Evolutionary conservation across 2,329 filamentous ascomycete species (phyloP).

Genomic region (Allantophomopsis cytisporea): DNA sequence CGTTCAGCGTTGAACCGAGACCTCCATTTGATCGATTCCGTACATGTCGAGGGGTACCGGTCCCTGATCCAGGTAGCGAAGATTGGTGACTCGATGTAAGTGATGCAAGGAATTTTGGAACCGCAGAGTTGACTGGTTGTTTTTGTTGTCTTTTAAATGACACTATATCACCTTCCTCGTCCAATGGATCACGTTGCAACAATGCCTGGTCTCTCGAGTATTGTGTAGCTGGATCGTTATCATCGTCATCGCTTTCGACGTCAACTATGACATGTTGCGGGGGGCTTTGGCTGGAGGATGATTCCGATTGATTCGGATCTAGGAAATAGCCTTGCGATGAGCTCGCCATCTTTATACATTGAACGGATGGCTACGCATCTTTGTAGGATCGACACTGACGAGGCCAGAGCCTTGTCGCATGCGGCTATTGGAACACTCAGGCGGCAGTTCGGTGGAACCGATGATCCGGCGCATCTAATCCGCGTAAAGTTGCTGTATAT

Average conservation of each 20-base stretch:
- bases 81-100: conserved; percentile 9
- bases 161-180: conserved; percentile 34
- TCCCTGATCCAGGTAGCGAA: conserved; percentile 11
- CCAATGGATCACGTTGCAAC: conserved; percentile 42
- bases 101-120: conserved; percentile 13
- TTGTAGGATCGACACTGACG: background rate
- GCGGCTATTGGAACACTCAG: background rate
- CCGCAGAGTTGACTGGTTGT: conserved; percentile 4
- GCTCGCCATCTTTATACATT: conserved; percentile 16
- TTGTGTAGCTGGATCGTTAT: conserved; percentile 18
- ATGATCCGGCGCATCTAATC: background rate
- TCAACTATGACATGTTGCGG: conserved; percentile 11
- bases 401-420: too few relatives aligned
- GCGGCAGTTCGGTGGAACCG: background rate
- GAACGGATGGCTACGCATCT: conserved; percentile 1
- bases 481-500: background rate
- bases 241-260: conserved; percentile 34
- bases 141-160: conserved; percentile 63
- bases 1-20: conserved; percentile 3
- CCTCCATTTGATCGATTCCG: conserved; percentile 6
- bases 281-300: conserved; percentile 11
- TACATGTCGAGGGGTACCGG: conserved; percentile 8
- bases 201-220: conserved; percentile 20
- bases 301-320: conserved; percentile 8
- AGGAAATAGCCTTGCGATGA: conserved; percentile 12